Base-by-base conservation (phyloP, 169 alveolate genomes). In the Cryptosporidium viatorum region DNA sequence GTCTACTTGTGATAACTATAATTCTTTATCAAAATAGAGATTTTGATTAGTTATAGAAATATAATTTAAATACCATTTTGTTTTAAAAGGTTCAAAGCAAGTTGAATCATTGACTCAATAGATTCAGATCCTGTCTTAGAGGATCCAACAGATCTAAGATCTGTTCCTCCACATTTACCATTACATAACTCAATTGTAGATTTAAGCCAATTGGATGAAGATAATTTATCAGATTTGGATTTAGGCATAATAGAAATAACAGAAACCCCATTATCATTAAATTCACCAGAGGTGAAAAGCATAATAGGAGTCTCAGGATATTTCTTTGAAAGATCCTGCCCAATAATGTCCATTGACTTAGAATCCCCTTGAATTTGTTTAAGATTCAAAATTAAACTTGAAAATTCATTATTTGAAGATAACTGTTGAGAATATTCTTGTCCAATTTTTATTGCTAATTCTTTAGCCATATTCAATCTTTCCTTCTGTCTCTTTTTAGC, bases 121-220 rank as follows among this genome's bases (percentile, higher is more conserved):
- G 16, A 18, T 9, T 80, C 75, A 37, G 48, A 14, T 1, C 89
- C 75, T 12, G 37, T 65, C 55, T 41, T 80, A 41, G 89, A 80
- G 12, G 89, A 80, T 21, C 89, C 89, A 43, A 80, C 75, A 9
- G 70, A 59, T 26, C 75, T 35, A 9, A 41, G n/a, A 26, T 62
- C 75, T 9, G 48, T 80, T 23, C 89, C 89, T 18, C 89, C 89
- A 67, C 89, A 80, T 52, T 80, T 80, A 33, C 89, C 89, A 43
- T 29, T 39, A 41, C 80, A 80, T 43, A 80, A 26, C 21, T 80
- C 80, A 14, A 80, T 18, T 5, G 89, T 80, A 37, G 89, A 60
- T 59, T 80, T 59, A 29, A 80, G 35, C 89, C 89, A 80, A 18
- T 21, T 31, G 2, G 23, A 45, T 29, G 80, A 59, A 37, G 69